Base-by-base conservation (phyloP, 176 grass and related monocot genomes). In the Ensete ventricosum region DNA sequence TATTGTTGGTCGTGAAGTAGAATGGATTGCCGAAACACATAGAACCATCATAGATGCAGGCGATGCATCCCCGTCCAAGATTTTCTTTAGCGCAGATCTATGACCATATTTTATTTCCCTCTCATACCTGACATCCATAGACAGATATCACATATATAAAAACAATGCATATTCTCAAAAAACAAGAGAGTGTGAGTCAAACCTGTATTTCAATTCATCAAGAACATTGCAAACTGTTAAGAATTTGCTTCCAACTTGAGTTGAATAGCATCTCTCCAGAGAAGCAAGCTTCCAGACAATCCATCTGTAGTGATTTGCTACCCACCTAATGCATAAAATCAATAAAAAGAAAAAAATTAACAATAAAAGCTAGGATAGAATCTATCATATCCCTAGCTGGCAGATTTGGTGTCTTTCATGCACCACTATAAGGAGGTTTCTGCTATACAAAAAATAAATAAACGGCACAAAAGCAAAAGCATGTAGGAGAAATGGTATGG, bases 171-270 rank as follows among this genome's bases (percentile, higher is more conserved):
- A 76, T 53, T 68, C 13, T 73, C 75, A 19, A 20, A 75, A 81
- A 55, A 65, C 19, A 14, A 88, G 54, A 72, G 65, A 83, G 80
- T 43, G 57, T 52, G 72, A 76, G 82, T 69, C 20, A 19, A 74
- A 93, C 95, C 95, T 86, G 69, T 93, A 93, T 70, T 89, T 93
- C 66, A 98, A 80, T 86, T 98, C 95, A 48, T 98, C 88, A 53
- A 89, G 82, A 87, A 93, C 90, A 85, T 93, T 98, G 64, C 66
- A 78, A 82, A 89, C 84, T 22, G 86, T 89, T 82, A 98, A 84
- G 79, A 88, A 93, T 71, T 89, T 93, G 65, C 88, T 84, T 72
- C 77, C 80, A 86, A 78, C 80, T 80, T 27, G 43, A 53, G 29
- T 20, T 9, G 48, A 60, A 77, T 65, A 77, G 21, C 75, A 64